Base-by-base conservation (phyloP, 306 rosid species). In the Medicago arabica region DNA sequence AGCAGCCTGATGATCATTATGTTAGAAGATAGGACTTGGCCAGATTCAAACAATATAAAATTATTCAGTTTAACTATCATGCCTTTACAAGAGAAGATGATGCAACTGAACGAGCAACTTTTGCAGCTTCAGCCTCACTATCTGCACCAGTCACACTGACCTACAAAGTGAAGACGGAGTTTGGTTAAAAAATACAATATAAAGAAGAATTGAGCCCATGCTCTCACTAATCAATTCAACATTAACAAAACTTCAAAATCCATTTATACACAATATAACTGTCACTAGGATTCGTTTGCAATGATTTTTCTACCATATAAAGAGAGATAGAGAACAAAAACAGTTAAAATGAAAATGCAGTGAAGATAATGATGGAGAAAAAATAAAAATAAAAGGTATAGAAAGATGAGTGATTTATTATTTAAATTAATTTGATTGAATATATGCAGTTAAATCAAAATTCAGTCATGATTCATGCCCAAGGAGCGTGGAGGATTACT, bases 31-130 rank as follows among this genome's bases (percentile, higher is more conserved):
- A 65, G 78, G 63, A 59, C 41, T 9, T 69, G 2, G 60, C 67
- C 23, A 44, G 41, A 77, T 55, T 65, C 39, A 64, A 66, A 38
- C 36, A n/a, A 50, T 9, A n/a, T 34, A 25, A 78, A 53, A 53
- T 38, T 63, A 51, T 28, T 14, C n/a, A 23, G 70, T 68, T 75
- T 75, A 69, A 78, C 44, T 23, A 64, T 60, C 89, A 50, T 88
- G 66, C 97, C 93, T 93, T 93, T 38, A 93, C 89, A 50, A 93
- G 97, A 13, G 96, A 88, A 71, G 98, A 93, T 38, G 93, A 82
- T 59, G 97, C 98, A 25, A 93, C 91, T 18, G 98, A 88, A 71
- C 97, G 99, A 3, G 99, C 99, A 73, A 90, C 85, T 65, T 92
- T 92, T 25, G 97, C 93, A 72, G 99, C 97, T 65, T 92, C 96